These are phyloP conservation scores for Cicer bijugum DNA, from an alignment of 306 rosid species.

Conservation along the genomic window DNA sequence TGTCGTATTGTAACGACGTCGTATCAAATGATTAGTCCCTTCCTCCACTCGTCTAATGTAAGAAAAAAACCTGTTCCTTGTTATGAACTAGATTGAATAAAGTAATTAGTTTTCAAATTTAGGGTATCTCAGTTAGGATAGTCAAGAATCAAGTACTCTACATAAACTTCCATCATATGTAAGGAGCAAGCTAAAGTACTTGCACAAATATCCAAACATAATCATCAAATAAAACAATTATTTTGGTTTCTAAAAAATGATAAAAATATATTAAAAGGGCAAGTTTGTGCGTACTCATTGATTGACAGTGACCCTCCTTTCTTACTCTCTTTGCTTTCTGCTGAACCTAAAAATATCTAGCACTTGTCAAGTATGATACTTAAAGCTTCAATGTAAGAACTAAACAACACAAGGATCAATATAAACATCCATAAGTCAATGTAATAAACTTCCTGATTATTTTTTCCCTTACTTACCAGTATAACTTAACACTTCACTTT, in stretches of 20 bases:
- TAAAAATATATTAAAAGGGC: constrained; percentile 47
- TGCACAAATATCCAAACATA: constrained; percentile 36
- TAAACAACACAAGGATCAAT: constrained; percentile 27
- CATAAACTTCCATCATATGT: constrained; percentile 19
- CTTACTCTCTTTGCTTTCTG: constrained; percentile 51
- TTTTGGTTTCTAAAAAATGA: constrained; percentile 43
- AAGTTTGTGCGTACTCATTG: constrained; percentile 63
- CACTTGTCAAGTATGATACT: constrained; percentile 36
- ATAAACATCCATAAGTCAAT: constrained; percentile 19
- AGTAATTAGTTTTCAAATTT: neutral
- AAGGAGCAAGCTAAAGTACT: constrained; percentile 18
- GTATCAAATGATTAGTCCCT: constrained; percentile 21
- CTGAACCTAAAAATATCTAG: constrained; percentile 57
- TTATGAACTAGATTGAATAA: neutral
- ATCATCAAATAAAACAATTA: constrained; percentile 44
- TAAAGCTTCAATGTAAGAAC: constrained; percentile 36
- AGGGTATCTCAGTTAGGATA: constrained; percentile 8
- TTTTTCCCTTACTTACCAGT: neutral
- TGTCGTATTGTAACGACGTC: too few species aligned
- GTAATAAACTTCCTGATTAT: neutral
- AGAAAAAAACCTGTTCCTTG: constrained; percentile 11
- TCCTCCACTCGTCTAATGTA: constrained; percentile 10
- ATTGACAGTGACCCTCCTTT: constrained; percentile 46
- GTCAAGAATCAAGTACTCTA: constrained; percentile 18
- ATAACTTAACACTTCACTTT: constrained; percentile 26